These are phyloP conservation scores for Syzygium grande DNA, from an alignment of 345 rosid species.

Conservation along the genomic window DNA sequence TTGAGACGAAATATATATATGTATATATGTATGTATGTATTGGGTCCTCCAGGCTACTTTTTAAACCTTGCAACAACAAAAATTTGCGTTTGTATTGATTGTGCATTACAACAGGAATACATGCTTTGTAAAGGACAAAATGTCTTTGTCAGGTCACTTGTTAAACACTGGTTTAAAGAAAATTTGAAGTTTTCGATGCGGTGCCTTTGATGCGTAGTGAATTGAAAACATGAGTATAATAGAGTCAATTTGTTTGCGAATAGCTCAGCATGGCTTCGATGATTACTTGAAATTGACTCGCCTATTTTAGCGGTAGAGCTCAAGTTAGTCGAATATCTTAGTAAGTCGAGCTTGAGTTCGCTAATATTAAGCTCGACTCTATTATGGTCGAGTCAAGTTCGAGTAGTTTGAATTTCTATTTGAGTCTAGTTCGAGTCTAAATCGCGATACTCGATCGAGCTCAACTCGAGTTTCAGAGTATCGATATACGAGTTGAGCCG, in stretches of 20 bases:
- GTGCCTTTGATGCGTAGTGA: not conserved
- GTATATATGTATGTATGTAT: not conserved
- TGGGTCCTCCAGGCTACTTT: not conserved
- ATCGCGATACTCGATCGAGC: not conserved
- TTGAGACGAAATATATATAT: not conserved
- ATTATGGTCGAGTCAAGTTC: not conserved
- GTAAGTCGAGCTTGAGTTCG: not conserved
- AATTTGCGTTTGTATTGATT: not conserved
- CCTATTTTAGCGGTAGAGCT: not conserved
- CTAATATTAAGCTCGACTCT: not conserved
- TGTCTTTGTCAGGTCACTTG: not conserved
- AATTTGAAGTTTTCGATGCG: not conserved
- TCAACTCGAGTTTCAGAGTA: not conserved
- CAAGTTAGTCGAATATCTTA: not conserved
- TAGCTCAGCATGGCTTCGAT: not conserved
- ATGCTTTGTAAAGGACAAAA: not conserved
- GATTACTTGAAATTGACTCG: not conserved
- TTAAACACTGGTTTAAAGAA: not conserved
- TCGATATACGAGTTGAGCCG: not conserved
- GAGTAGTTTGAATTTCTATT: not conserved
- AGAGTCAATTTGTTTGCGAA: not conserved
- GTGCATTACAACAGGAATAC: not conserved
- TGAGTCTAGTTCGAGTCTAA: not conserved
- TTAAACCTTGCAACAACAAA: not conserved
- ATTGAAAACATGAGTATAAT: fast-evolving